Base-by-base conservation (phyloP, 2,329 filamentous ascomycete genomes). In the Venturia carpophila region DNA sequence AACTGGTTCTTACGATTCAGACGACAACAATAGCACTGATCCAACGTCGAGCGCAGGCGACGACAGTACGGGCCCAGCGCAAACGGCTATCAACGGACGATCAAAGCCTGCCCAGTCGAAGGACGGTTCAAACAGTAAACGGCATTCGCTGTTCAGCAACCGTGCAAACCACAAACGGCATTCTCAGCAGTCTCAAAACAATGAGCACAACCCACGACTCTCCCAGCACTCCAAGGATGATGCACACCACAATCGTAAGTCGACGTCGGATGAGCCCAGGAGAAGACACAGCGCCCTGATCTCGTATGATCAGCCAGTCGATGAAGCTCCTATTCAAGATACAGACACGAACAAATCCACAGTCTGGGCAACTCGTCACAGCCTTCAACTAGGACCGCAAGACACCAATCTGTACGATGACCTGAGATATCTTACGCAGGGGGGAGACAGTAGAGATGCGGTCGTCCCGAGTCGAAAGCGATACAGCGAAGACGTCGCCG, bases 401-500 rank as follows among this genome's bases (percentile, higher is more conserved):
- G 60, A 47, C 19, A 47, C 60, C 13, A 47, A 27, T 34, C 27
- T 62, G 17, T 62, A 27, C 21, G 60, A 43, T 34, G 60, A 62
- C 11, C n/a, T 62, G 39, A 69, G 21, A 55, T 66, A 71, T 55
- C 69, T 70, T 42, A 69, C 69, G 6, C 64, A 71, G 7, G 69
- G 70, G 41, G 69, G 68, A 2, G 69, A 71, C 55, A 69, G 64
- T 34, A 65, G 52, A 37, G 52, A 58, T 7, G 27, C 52, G 0
- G 5, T 19, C 24, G 27, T 34, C 27, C 65, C 65, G 11, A 69
- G 67, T 64, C 62, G 65, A 30, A 62, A 43, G 58, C 66, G 49
- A 37, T 87, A 84, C 68, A 85, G 82, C n/a, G 86, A 88, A 71
- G 85, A 72, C 61, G 68, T 74, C 11, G 72, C 73, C 10, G 71